A percentile compares a stretch with the other conserved stretches of the same genome.
These are phyloP conservation scores for Hevea brasiliensis DNA, from an alignment of 345 rosid genomes.

Conservation along the genomic window DNA sequence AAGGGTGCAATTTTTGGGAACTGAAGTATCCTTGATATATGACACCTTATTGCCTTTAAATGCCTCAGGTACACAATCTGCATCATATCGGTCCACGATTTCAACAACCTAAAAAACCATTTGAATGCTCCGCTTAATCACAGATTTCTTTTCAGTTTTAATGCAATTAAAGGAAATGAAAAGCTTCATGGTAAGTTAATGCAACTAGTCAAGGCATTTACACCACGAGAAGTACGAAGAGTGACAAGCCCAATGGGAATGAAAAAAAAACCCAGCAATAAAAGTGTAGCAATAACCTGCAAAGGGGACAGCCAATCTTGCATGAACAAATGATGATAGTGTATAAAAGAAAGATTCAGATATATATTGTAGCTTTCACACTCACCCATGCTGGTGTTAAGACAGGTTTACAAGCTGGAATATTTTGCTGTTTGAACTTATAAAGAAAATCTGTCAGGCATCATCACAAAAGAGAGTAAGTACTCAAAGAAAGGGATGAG, in stretches of 20 bases:
- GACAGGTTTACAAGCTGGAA: slow-evolving; percentile 90
- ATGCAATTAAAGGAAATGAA: neutral
- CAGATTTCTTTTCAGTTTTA: neutral
- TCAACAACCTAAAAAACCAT: slow-evolving; percentile 62
- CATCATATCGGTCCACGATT: slow-evolving; percentile 67
- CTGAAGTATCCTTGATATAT: slow-evolving; percentile 55
- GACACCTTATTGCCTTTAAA: slow-evolving; percentile 51
- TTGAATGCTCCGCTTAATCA: slow-evolving; percentile 6
- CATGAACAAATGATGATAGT: slow-evolving; percentile 3
- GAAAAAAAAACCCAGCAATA: slow-evolving; percentile 53
- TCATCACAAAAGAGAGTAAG: slow-evolving; percentile 8
- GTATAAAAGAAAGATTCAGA: neutral
- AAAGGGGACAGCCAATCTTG: slow-evolving; percentile 11
- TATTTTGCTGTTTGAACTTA: slow-evolving; percentile 70
- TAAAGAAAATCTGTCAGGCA: slow-evolving; percentile 41
- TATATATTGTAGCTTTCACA: slow-evolving; percentile 5
- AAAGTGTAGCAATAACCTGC: slow-evolving; percentile 62
- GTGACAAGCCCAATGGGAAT: slow-evolving; percentile 63
- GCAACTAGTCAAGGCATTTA: slow-evolving; percentile 29
- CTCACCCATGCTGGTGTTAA: slow-evolving; percentile 72
- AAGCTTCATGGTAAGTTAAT: slow-evolving; percentile 9
- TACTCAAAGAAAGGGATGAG: neutral
- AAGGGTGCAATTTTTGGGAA: slow-evolving; percentile 64
- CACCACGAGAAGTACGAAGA: slow-evolving; percentile 63
- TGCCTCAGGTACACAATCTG: slow-evolving; percentile 62